These are phyloP conservation scores for Syzygium grande DNA, from an alignment of 345 rosid species.

Conservation along the genomic window DNA sequence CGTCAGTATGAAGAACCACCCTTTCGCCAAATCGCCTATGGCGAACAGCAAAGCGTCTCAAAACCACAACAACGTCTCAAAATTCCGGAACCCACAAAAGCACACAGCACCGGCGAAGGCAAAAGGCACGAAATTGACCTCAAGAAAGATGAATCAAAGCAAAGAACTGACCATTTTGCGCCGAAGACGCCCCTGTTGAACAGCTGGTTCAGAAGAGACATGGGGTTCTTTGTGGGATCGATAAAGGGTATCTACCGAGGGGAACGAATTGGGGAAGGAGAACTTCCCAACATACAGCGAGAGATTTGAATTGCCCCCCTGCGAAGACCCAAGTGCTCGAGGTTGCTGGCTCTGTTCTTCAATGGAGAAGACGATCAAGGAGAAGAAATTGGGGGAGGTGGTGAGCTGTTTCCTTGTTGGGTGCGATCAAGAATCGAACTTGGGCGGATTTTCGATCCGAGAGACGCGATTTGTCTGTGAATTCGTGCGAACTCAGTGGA, in stretches of 20 bases:
- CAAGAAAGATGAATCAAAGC: not conserved
- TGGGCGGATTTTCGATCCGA: not conserved
- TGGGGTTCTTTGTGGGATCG: not conserved
- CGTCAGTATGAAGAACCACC: not conserved
- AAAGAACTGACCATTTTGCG: conserved; percentile 48
- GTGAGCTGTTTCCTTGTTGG: not conserved
- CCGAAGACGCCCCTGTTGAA: conserved; percentile 90
- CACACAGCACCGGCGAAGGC: not conserved
- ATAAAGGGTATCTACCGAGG: not conserved
- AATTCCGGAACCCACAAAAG: not conserved
- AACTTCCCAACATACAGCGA: not conserved
- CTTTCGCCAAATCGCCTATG: not conserved
- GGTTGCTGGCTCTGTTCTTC: not conserved
- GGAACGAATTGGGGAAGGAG: not conserved
- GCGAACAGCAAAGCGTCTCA: not conserved
- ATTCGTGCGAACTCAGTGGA: not conserved
- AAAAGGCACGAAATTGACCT: not conserved
- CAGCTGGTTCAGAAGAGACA: conserved; percentile 91
- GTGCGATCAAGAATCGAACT: not conserved
- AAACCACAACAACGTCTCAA: not conserved
- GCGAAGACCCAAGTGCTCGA: not conserved
- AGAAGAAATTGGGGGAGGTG: not conserved
- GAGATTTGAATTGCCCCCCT: not conserved
- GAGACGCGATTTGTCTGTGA: not conserved
- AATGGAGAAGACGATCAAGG: not conserved